These are phyloP conservation scores for Physaria fendleri DNA, from an alignment of 345 rosid species.

Conservation along the genomic window DNA sequence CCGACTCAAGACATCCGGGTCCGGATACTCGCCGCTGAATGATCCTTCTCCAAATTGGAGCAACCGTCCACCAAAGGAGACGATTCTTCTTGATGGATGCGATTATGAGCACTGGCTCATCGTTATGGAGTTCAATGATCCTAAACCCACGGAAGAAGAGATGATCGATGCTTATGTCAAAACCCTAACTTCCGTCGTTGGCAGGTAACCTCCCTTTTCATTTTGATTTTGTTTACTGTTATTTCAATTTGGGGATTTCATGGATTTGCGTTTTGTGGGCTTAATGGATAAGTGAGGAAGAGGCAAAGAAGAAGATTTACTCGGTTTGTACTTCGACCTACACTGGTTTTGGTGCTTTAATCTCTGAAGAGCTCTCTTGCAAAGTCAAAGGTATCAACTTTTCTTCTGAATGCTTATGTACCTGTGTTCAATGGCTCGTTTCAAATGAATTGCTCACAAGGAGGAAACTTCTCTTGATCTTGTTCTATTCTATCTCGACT, in stretches of 20 bases:
- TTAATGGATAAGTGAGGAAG: constrained; percentile 65
- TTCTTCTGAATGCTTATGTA: too few relatives aligned
- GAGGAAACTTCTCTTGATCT: background rate
- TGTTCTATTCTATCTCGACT: background rate
- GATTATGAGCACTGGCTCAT: constrained; percentile 97
- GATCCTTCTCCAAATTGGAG: constrained; percentile 92
- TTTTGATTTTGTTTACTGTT: background rate
- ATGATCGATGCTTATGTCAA: constrained; percentile 78
- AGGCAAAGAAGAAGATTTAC: constrained; percentile 96
- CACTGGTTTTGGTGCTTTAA: constrained; percentile 93
- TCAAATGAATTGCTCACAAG: too few relatives aligned
- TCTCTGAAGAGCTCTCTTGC: constrained; percentile 85
- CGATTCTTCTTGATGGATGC: constrained; percentile 87
- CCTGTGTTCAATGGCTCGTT: background rate
- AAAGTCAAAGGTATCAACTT: constrained; percentile 71
- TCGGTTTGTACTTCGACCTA: constrained; percentile 81
- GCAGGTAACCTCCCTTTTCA: constrained; percentile 37
- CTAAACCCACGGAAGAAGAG: constrained; percentile 77
- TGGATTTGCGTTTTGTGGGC: background rate
- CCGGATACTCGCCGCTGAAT: constrained; percentile 83
- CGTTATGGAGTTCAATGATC: constrained; percentile 81
- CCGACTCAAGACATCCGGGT: constrained; percentile 61
- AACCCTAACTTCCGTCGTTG: constrained; percentile 68
- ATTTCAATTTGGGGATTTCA: background rate
- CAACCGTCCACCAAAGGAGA: constrained; percentile 90